Conservation (phyloP, 192 early-diverging fungal genomes). For the Powellomyces hirtus region DNA sequence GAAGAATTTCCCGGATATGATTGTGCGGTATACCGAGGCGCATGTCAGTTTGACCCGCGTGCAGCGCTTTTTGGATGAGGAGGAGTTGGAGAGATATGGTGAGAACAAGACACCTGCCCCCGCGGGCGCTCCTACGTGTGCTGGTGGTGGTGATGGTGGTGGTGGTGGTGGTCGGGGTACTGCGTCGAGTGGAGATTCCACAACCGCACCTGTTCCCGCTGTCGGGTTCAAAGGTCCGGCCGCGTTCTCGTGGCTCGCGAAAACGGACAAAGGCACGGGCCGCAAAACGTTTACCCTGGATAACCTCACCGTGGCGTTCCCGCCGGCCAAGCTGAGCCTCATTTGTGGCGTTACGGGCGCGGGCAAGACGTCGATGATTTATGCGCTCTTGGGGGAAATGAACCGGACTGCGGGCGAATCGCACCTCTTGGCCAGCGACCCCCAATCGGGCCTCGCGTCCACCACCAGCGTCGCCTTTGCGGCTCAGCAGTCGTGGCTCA, state of each 20-base stretch:
- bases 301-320: slow-evolving; percentile 26
- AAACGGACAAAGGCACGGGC: background rate
- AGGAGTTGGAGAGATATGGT: slow-evolving; percentile 55
- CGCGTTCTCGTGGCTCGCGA: background rate
- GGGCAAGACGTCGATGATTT: slow-evolving; percentile 80
- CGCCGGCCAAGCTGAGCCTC: slow-evolving; percentile 45
- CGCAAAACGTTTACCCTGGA: slow-evolving; percentile 35
- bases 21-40: slow-evolving; percentile 51
- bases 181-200: background rate
- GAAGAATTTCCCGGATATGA: slow-evolving; percentile 55
- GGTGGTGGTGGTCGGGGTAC: background rate
- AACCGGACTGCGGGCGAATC: slow-evolving; percentile 34
- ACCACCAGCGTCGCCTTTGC: slow-evolving; percentile 74
- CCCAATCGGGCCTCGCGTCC: background rate
- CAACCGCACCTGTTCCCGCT: background rate
- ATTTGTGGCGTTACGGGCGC: slow-evolving; percentile 83
- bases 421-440: slow-evolving; percentile 29
- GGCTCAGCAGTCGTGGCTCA: slow-evolving; percentile 67
- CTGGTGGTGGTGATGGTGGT: background rate
- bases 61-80: slow-evolving; percentile 70
- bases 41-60: slow-evolving; percentile 62
- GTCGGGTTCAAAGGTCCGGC: slow-evolving; percentile 13
- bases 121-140: background rate
- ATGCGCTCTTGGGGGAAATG: slow-evolving; percentile 82
- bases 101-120: background rate